A percentile compares a stretch with the other conserved stretches of the same genome.
These are phyloP conservation scores for Falciphora oryzae DNA, from an alignment of 2,329 filamentous ascomycete genomes.

Conservation along the genomic window DNA sequence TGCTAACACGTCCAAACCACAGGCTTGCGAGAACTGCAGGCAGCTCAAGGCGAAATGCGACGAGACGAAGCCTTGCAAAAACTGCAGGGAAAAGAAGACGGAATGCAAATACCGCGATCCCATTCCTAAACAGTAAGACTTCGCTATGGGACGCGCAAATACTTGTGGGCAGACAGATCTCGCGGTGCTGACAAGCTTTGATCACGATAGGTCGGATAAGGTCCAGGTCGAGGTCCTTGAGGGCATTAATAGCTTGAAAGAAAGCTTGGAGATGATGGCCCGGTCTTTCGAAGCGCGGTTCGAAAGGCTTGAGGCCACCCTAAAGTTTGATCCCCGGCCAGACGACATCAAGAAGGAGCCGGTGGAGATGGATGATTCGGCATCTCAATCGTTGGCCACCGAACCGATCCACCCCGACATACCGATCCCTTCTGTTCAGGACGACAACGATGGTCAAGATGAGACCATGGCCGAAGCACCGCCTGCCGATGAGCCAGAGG, in stretches of 20 bases:
- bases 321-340: neutral
- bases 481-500: neutral
- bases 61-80: constrained; percentile 76
- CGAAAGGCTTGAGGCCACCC: neutral
- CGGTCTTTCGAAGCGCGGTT: constrained; percentile 2
- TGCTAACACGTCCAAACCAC: constrained; percentile 5
- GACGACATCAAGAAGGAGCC: neutral
- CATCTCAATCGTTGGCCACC: neutral
- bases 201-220: constrained; percentile 47
- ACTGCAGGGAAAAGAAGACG: constrained; percentile 80
- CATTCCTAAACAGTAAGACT: constrained; percentile 77
- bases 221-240: constrained; percentile 55
- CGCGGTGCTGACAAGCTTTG: constrained; percentile 18
- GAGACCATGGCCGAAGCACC: neutral
- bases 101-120: constrained; percentile 87
- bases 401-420: neutral
- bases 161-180: neutral
- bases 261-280: constrained; percentile 20
- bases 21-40: constrained; percentile 90
- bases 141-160: neutral
- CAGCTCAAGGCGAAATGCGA: constrained; percentile 88
- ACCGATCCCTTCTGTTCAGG: neutral
- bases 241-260: constrained; percentile 29
- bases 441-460: neutral
- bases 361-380: neutral